phyloP scores from a whole-genome alignment of 768 basidiomycete genomes.

The Cytidiella melzeri region DNA sequence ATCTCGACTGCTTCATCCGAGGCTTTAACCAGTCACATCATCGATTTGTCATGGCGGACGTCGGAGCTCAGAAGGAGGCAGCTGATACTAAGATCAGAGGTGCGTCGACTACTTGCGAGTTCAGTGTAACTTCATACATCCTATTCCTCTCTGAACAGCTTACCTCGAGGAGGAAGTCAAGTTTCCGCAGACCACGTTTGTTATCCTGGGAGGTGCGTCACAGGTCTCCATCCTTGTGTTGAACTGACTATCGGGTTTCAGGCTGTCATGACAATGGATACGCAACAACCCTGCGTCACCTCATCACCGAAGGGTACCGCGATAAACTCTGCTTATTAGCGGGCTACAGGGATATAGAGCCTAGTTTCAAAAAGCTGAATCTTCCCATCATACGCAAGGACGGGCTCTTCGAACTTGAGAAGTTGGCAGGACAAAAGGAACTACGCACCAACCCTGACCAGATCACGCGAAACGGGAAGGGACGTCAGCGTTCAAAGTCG shows the following conservation, averaged over 20 bases:
- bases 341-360: slow-evolving; percentile 56
- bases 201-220: slow-evolving; percentile 58
- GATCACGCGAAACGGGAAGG: background rate
- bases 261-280: slow-evolving; percentile 76
- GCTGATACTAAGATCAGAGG: slow-evolving; percentile 76
- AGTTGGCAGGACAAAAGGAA: background rate
- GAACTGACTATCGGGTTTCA: slow-evolving; percentile 18
- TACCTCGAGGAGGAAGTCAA: slow-evolving; percentile 36
- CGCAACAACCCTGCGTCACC: slow-evolving; percentile 51
- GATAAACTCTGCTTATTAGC: slow-evolving; percentile 61
- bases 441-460: background rate
- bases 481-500: no score
- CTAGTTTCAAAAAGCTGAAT: slow-evolving; percentile 49
- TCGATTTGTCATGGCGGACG: slow-evolving; percentile 64
- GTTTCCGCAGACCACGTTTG: slow-evolving; percentile 56
- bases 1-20: slow-evolving; percentile 58
- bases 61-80: slow-evolving; percentile 65
- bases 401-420: slow-evolving; percentile 54
- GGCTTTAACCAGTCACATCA: slow-evolving; percentile 69
- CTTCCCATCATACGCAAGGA: slow-evolving; percentile 50
- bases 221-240: background rate
- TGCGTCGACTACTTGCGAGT: slow-evolving; percentile 20
- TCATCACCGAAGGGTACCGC: slow-evolving; percentile 58
- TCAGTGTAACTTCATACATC: background rate
- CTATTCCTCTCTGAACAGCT: slow-evolving; percentile 21